Evolutionary conservation across 257 asterid genomes (phyloP).

Genomic region (Asclepias syriaca): DNA sequence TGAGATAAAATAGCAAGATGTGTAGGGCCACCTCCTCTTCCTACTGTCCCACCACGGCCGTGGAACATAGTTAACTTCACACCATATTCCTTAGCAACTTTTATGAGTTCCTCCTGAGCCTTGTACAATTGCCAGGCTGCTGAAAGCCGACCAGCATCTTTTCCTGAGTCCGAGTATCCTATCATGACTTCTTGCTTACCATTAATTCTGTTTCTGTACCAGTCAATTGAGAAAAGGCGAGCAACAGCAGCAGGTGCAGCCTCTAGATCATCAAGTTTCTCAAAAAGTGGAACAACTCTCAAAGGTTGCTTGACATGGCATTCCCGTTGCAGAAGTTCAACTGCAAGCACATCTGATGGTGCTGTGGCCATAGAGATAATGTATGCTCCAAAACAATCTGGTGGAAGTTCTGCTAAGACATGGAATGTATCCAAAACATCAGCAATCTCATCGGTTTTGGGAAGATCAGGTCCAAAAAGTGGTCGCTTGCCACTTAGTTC

Average conservation of each 20-base stretch:
- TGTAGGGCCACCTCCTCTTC: conserved; percentile 59
- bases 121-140: conserved; percentile 57
- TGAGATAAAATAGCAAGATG: conserved; percentile 60
- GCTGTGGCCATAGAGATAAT: conserved; percentile 51
- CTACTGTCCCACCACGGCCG: conserved; percentile 58
- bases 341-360: conserved; percentile 49
- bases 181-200: conserved; percentile 59
- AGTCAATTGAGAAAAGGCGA: conserved; percentile 47
- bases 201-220: conserved; percentile 43
- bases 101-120: conserved; percentile 53
- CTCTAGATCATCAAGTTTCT: conserved; percentile 43
- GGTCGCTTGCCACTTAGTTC: conserved; percentile 52
- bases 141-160: conserved; percentile 53
- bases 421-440: conserved; percentile 48
- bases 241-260: conserved; percentile 55
- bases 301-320: conserved; percentile 39
- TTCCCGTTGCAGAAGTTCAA: conserved; percentile 51
- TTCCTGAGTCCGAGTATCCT: conserved; percentile 58
- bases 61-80: conserved; percentile 57
- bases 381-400: conserved; percentile 48
- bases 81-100: conserved; percentile 41
- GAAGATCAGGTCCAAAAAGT: conserved; percentile 44
- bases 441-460: conserved; percentile 42
- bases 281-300: conserved; percentile 52
- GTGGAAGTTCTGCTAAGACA: conserved; percentile 46